Evolutionary conservation across 2,329 filamentous ascomycete genomes (phyloP).

Genomic region (Aspergillus terreus): DNA sequence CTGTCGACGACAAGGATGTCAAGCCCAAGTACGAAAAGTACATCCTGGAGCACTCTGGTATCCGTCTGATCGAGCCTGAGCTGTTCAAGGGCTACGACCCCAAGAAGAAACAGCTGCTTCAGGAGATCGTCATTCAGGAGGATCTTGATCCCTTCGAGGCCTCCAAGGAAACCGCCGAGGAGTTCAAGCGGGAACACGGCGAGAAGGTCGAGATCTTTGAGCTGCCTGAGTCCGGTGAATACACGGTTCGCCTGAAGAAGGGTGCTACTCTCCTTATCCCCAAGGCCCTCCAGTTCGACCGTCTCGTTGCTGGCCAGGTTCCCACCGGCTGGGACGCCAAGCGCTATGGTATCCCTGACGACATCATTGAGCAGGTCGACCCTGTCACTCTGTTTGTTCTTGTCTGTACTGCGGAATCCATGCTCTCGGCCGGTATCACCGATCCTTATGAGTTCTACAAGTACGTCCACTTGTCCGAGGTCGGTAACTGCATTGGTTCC

Average conservation of each 20-base stretch:
- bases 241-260: conserved; percentile 91
- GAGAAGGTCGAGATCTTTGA: conserved; percentile 98
- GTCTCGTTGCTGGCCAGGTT: conserved; percentile 93
- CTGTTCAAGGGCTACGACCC: conserved; percentile 96
- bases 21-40: conserved; percentile 97
- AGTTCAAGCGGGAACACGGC: conserved; percentile 95
- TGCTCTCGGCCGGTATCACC: conserved; percentile 90
- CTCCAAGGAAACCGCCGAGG: conserved; percentile 93
- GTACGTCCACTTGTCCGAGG: conserved; percentile 96
- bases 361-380: conserved; percentile 96
- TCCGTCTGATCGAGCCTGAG: conserved; percentile 95
- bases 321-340: conserved; percentile 97
- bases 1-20: conserved; percentile 96
- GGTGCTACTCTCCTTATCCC: conserved; percentile 92
- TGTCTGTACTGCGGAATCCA: conserved; percentile 86
- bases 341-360: conserved; percentile 91
- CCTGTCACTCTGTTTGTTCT: conserved; percentile 94
- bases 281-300: conserved; percentile 95
- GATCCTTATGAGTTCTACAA: conserved; percentile 99
- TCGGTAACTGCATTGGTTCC: conserved; percentile 97
- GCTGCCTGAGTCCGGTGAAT: conserved; percentile 89
- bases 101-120: conserved; percentile 96
- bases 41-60: conserved; percentile 94
- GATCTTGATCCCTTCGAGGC: conserved; percentile 96
- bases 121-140: conserved; percentile 96